Evolutionary conservation across 1,284 basidiomycete species (phyloP).

Genomic region (Veloporphyrellus conicus): DNA sequence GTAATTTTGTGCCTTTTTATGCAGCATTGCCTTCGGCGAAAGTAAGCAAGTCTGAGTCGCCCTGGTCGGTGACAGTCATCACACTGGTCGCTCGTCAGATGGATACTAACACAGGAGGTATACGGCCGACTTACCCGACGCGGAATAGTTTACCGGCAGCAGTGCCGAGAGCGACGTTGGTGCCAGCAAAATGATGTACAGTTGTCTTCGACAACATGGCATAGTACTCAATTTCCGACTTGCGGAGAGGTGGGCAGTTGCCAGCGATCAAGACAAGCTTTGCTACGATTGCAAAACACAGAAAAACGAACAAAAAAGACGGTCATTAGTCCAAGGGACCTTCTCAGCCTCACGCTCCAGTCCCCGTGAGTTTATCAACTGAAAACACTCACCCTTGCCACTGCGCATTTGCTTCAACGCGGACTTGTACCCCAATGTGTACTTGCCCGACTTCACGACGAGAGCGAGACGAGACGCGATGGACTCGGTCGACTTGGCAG

Average conservation of each 20-base stretch:
- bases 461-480: slow-evolving; percentile 95
- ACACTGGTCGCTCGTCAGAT: slow-evolving; percentile 52
- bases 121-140: slow-evolving; percentile 72
- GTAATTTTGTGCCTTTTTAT: slow-evolving; percentile 26
- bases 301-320: slow-evolving; percentile 15
- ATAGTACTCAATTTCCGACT: slow-evolving; percentile 99
- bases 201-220: slow-evolving; percentile 99
- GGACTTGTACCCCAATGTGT: slow-evolving; percentile 92
- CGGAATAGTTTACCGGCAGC: slow-evolving; percentile 99
- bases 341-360: slow-evolving; percentile 97
- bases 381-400: slow-evolving; percentile 82
- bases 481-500: slow-evolving; percentile 87
- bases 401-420: slow-evolving; percentile 97
- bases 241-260: slow-evolving; percentile 98
- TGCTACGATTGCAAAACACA: slow-evolving; percentile 49
- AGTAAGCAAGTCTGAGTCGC: slow-evolving; percentile 91
- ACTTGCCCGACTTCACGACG: slow-evolving; percentile 97
- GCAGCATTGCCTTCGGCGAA: slow-evolving; percentile 63
- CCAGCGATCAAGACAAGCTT: slow-evolving; percentile 99
- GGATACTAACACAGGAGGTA: not conserved
- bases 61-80: slow-evolving; percentile 95
- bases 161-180: slow-evolving; percentile 97
- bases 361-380: slow-evolving; percentile 58
- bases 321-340: slow-evolving; percentile 75
- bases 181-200: slow-evolving; percentile 95